Evolutionary conservation across 176 grass and related monocot genomes (phyloP), one percentile per base, ranked within the genome.

Genomic region (Melocanna baccifera): DNA sequence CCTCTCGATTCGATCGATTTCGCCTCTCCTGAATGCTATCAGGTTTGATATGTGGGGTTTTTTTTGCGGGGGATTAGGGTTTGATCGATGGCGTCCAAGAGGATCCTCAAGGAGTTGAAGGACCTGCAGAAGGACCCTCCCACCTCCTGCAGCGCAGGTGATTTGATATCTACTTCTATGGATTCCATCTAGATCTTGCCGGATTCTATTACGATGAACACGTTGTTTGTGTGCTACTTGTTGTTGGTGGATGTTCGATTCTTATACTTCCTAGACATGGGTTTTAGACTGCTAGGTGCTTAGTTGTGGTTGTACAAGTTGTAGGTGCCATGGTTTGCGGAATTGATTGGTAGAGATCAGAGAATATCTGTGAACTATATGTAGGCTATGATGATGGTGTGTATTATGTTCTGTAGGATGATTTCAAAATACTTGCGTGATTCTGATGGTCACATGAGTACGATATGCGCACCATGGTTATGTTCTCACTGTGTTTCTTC

Each of bases 51-150:
- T 84, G 84, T 79, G 61, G 48, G 62, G 69, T 78, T 69, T 20
- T 43, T 62, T 77, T 67, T 36, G n/a, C 45, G 77, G 67, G 41
- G 68, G 56, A 18, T 84, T 87, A 90, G 84, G 89, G 89, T 90
- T 90, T 90, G 80, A 87, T 87, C 75, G 51, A 96, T 96, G 94
- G 94, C 94, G 80, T 96, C 89, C 63, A 96, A 93, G 89, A 91
- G 94, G 84, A 96, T 93, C 86, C 87, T 93, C 81, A 93, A 96
- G 89, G 94, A 93, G 91, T 82, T 93, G 73, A 96, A 96, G 94
- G 94, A 91, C 89, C 79, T 93, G 86, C 91, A 91, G 86, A 93
- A 89, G 86, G 91, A 91, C 83, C 94, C 94, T 58, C 91, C 93
- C 85, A 92, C 90, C 55, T 95, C 93, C 26, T 95, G 93, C 88